Conservation (phyloP, 106 monocot genomes). For the Dendrobium officinale region DNA sequence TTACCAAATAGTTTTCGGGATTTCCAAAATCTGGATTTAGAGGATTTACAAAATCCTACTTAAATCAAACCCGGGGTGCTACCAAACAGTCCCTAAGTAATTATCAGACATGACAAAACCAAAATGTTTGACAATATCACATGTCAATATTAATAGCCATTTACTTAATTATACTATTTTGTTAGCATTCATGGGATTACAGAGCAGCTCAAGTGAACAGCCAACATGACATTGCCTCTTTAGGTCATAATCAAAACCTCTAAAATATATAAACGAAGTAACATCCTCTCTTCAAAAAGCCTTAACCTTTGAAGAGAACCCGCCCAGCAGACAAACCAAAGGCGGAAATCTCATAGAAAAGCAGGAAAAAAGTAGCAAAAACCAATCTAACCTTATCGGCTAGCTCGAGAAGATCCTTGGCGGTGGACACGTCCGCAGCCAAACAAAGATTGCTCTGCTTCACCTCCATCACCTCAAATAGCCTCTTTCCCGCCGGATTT, state of each 20-base stretch:
- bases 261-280: not conserved
- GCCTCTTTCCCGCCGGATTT: slow-evolving; percentile 69
- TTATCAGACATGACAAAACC: not conserved
- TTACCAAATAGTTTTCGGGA: too few species aligned
- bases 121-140: not conserved
- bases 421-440: slow-evolving; percentile 83
- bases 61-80: too few species aligned
- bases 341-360: not conserved
- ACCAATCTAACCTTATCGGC: slow-evolving; percentile 68
- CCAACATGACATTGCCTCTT: not conserved
- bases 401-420: slow-evolving; percentile 60
- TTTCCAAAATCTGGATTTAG: too few species aligned
- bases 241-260: not conserved
- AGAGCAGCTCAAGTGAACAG: not conserved
- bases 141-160: not conserved
- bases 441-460: slow-evolving; percentile 88
- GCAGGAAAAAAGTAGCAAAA: not conserved
- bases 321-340: not conserved
- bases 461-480: slow-evolving; percentile 85
- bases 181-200: not conserved
- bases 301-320: not conserved
- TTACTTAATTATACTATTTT: too few species aligned
- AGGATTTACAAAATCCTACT: too few species aligned
- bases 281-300: not conserved
- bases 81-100: not conserved